These are phyloP conservation scores for Noccaea bulbosa DNA, from an alignment of 345 rosid species.

Conservation along the genomic window DNA sequence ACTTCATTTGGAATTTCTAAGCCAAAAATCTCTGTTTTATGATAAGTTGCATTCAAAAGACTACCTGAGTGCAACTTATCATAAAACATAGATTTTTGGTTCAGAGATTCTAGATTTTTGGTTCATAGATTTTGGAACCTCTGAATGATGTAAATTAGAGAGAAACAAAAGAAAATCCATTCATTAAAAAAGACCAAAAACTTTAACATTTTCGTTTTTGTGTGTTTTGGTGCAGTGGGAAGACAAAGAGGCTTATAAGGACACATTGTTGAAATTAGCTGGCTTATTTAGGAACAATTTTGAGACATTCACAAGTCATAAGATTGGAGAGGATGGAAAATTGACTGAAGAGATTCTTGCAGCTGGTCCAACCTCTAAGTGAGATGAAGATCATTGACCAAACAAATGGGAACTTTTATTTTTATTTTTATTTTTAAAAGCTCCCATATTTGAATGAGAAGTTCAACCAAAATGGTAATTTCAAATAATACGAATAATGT, in stretches of 20 bases:
- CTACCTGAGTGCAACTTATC: conserved; percentile 63
- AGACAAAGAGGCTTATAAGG: conserved; percentile 70
- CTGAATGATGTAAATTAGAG: conserved; percentile 67
- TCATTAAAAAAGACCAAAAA: neutral
- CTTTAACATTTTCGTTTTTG: neutral
- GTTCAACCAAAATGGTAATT: neutral
- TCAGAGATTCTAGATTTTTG: conserved; percentile 82
- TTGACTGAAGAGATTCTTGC: conserved; percentile 81
- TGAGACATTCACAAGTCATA: conserved; percentile 71
- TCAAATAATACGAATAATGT: conserved; percentile 3
- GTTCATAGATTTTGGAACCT: conserved; percentile 87
- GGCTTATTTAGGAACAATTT: conserved; percentile 85
- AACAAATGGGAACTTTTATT: no score
- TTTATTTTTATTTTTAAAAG: no score
- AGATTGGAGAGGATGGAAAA: conserved; percentile 73
- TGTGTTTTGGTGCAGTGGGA: conserved; percentile 62
- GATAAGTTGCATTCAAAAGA: no score
- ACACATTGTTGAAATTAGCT: conserved; percentile 77
- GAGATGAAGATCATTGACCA: conserved; percentile 1
- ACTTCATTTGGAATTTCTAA: no score
- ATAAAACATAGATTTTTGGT: conserved; percentile 76
- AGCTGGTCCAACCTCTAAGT: conserved; percentile 71
- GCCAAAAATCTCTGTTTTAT: no score
- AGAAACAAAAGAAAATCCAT: neutral
- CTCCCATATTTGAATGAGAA: neutral